These are phyloP conservation scores for Xylaria sp. DNA, from an alignment of 2,329 filamentous ascomycete genomes.

Conservation along the genomic window DNA sequence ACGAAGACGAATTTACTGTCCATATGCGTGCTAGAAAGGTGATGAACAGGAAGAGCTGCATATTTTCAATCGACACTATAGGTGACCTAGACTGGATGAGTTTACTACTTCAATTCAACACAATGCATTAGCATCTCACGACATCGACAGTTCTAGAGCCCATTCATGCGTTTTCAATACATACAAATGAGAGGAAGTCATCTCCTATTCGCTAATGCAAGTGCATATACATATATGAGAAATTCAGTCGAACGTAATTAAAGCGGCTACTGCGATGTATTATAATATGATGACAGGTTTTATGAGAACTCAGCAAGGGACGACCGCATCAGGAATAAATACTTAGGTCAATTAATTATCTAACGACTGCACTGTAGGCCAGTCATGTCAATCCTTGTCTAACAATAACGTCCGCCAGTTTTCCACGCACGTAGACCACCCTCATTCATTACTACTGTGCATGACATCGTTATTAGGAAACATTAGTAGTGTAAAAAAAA, in stretches of 20 bases:
- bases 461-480: conserved; percentile 1
- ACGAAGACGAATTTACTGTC: neutral
- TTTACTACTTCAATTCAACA: neutral
- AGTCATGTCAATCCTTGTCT: conserved; percentile 9
- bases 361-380: neutral
- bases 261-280: no score
- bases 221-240: neutral
- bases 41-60: neutral
- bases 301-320: neutral
- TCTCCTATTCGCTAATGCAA: neutral
- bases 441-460: conserved; percentile 1
- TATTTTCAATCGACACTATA: no score
- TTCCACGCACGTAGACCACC: neutral
- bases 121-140: neutral
- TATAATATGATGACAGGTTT: neutral
- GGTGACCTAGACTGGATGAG: no score
- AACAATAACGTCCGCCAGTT: neutral
- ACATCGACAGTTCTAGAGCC: neutral
- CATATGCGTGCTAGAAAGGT: neutral
- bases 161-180: neutral
- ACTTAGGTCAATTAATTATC: conserved; percentile 16
- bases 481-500: no score
- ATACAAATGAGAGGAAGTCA: neutral
- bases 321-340: neutral
- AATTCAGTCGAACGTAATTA: neutral